Evolutionary conservation across 2,329 filamentous ascomycete species (phyloP), one percentile per base, ranked within the genome.

Genomic region (Arthrobotrys sphaeroides): DNA sequence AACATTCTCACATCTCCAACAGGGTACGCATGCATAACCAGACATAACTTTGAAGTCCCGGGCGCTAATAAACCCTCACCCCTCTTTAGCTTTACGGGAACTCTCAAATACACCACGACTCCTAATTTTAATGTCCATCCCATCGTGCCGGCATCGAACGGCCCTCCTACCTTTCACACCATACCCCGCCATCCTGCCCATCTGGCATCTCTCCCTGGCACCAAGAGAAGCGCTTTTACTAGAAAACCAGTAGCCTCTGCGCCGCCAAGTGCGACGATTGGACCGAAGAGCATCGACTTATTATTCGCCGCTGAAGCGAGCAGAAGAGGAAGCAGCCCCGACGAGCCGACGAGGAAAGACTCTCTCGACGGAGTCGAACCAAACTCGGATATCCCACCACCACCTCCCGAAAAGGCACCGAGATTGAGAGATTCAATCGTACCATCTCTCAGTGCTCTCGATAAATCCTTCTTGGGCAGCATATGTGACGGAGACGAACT

Each of bases 361-460:
- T 38, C 28, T 26, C 18, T 43, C 18, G 33, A 65, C 47, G 45
- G 42, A 40, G 16, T 57, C n/a, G 72, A 75, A 55, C 64, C 36
- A 47, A 69, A 69, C 12, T 28, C 57, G 20, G 72, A 75, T 43
- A 18, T 69, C 10, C 72, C 72, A 28, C 72, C 72, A 2, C 72
- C 72, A 22, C 55, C 72, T 33, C 64, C 73, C 12, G 73, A 70
- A 45, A 77, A 77, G 16, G 42, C 73, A n/a, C 73, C 73, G 16
- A 77, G 73, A 13, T 33, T 77, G 45, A 65, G 73, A 26, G 73
- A 77, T 40, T 77, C 73, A 10, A 77, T 77, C 18, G 60, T 77
- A 20, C 73, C 73, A 43, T 36, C 57, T 40, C 31, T 77, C 5
- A 66, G 64, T 12, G 55, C 57, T 36, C 20, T 77, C 10, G 73